A percentile compares a stretch with the other conserved stretches of the same genome.
Evolutionary conservation across 805 yeast species (phyloP).

Genomic region (Starmerella powellii): DNA sequence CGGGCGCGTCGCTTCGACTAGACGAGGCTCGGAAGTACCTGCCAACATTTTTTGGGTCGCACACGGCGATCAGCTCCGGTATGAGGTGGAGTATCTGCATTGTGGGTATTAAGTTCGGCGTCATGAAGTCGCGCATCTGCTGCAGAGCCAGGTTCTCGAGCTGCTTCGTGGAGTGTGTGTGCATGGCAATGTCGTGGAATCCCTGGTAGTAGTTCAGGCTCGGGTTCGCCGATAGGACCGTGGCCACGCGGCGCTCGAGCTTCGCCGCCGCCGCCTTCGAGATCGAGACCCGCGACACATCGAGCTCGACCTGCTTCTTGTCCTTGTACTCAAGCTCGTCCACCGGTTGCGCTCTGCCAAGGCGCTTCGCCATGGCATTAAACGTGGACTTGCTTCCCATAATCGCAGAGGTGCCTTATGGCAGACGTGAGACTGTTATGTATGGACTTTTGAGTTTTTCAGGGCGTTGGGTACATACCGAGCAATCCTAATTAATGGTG

Average conservation of each 20-base stretch:
- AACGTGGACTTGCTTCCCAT: no score
- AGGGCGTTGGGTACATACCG: no score
- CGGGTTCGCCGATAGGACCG: slow-evolving; percentile 50
- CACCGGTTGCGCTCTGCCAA: neutral
- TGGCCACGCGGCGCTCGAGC: slow-evolving; percentile 29
- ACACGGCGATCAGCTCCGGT: slow-evolving; percentile 43
- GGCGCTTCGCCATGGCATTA: no score
- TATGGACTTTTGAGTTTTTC: no score
- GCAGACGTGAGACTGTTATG: no score
- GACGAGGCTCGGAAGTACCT: slow-evolving; percentile 3
- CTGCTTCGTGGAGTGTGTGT: slow-evolving; percentile 32
- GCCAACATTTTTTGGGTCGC: slow-evolving; percentile 33
- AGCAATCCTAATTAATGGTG: no score
- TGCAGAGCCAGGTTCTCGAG: slow-evolving; percentile 36
- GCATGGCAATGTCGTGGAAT: slow-evolving; percentile 70
- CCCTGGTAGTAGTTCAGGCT: slow-evolving; percentile 77
- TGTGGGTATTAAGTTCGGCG: slow-evolving; percentile 53
- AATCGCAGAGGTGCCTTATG: no score
- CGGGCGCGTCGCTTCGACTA: neutral
- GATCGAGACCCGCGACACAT: slow-evolving; percentile 60
- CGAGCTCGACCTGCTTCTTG: slow-evolving; percentile 77
- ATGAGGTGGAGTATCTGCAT: slow-evolving; percentile 53
- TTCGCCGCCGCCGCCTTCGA: slow-evolving; percentile 26
- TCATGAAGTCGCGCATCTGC: slow-evolving; percentile 71
- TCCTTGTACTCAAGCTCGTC: slow-evolving; percentile 17